A percentile compares a stretch with the other conserved stretches of the same genome.
These are phyloP conservation scores for Neurospora pannonica DNA, from an alignment of 495 filamentous ascomycete genomes.

Conservation along the genomic window DNA sequence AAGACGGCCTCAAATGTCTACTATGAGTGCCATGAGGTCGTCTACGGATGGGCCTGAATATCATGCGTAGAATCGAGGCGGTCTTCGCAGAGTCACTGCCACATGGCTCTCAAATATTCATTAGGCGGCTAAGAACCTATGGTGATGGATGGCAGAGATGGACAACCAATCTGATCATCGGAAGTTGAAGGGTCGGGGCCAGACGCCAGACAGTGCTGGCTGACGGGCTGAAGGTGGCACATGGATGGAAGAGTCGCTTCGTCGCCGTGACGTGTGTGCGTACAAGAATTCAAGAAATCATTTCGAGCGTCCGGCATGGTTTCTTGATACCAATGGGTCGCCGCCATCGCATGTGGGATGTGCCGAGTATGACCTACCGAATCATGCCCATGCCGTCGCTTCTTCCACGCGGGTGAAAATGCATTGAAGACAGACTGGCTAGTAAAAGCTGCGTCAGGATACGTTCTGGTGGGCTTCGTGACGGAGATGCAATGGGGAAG, in stretches of 20 bases:
- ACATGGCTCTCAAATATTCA: background rate
- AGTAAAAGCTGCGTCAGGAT: slow-evolving; percentile 6
- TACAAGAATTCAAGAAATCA: background rate
- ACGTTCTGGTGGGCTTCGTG: background rate
- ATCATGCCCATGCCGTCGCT: slow-evolving; percentile 1
- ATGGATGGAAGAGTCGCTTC: background rate
- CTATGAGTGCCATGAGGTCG: background rate
- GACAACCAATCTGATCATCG: background rate
- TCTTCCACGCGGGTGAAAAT: background rate
- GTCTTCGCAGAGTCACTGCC: background rate
- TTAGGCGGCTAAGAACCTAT: background rate
- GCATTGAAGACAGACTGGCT: slow-evolving; percentile 9
- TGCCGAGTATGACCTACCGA: slow-evolving; percentile 7
- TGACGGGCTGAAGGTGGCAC: background rate
- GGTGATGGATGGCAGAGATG: background rate
- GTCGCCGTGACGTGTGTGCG: background rate
- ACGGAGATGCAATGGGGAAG: background rate
- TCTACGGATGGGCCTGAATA: background rate
- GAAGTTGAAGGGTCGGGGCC: background rate
- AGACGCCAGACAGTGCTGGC: background rate
- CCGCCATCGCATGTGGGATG: background rate
- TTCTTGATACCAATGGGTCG: background rate
- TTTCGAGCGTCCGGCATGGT: background rate
- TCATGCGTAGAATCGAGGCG: background rate
- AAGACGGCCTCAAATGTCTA: background rate